phyloP scores from a whole-genome alignment of 495 filamentous ascomycete genomes.

The Rhizodiscina lignyota region DNA sequence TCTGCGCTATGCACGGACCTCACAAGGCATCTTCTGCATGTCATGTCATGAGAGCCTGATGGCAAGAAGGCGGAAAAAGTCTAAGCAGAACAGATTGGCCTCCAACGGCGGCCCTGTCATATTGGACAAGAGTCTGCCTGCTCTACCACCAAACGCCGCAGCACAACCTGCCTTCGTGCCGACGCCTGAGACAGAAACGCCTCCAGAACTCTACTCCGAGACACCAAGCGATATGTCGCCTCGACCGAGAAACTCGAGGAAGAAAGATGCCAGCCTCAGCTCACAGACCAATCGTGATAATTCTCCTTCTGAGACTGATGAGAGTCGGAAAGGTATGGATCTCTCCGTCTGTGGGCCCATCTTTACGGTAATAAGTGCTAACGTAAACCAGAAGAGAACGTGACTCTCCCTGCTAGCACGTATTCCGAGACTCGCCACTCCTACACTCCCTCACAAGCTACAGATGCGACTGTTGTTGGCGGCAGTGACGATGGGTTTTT shows the following conservation, averaged over 20 bases:
- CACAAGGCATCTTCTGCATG: constrained; percentile 99
- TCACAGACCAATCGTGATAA: too few species aligned
- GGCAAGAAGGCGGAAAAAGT: constrained; percentile 83
- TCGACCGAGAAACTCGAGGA: constrained; percentile 31
- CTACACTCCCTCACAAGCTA: constrained; percentile 26
- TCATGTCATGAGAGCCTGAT: constrained; percentile 97
- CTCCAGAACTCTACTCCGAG: constrained; percentile 46
- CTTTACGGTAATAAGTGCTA: too few species aligned
- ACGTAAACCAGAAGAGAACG: too few species aligned
- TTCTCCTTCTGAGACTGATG: constrained; percentile 18
- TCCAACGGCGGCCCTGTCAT: constrained; percentile 38
- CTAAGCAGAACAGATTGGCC: constrained; percentile 38
- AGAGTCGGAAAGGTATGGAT: constrained; percentile 18
- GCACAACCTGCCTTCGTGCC: constrained; percentile 33
- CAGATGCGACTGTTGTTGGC: constrained; percentile 32
- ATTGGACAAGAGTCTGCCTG: constrained; percentile 86
- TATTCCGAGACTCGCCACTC: constrained; percentile 45
- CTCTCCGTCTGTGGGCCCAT: neutral
- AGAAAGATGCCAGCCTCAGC: too few species aligned
- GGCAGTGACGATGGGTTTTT: constrained; percentile 61
- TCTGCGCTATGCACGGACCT: constrained; percentile 90
- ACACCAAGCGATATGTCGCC: constrained; percentile 57
- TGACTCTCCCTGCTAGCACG: constrained; percentile 56
- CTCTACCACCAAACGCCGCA: constrained; percentile 63
- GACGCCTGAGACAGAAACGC: constrained; percentile 48